phyloP scores from a whole-genome alignment of 345 rosid species.

The Anacardium occidentale region DNA sequence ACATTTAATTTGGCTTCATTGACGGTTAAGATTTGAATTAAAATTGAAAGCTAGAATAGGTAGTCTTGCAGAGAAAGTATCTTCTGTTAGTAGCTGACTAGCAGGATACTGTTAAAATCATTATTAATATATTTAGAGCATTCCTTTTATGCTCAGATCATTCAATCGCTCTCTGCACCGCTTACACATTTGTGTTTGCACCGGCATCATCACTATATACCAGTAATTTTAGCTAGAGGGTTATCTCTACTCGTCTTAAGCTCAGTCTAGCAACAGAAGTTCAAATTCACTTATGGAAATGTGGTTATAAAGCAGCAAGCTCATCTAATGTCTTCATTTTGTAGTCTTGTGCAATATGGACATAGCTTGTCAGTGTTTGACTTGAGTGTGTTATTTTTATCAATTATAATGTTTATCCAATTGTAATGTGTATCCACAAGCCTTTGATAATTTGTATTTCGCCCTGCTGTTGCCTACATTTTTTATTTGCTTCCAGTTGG shows the following conservation, averaged over 20 bases:
- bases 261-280: background rate
- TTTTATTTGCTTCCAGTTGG: background rate
- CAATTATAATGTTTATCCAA: background rate
- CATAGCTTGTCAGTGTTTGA: background rate
- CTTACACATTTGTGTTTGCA: background rate
- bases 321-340: background rate
- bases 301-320: background rate
- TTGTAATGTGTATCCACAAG: background rate
- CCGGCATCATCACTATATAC: background rate
- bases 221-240: background rate
- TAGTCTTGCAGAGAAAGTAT: background rate
- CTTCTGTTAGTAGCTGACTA: background rate
- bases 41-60: slow-evolving; percentile 4
- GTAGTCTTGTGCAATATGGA: background rate
- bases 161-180: background rate
- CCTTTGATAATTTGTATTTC: background rate
- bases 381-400: background rate
- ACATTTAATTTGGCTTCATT: background rate
- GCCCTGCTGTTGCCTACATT: background rate
- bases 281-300: background rate
- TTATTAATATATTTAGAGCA: background rate
- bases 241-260: background rate
- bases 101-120: background rate
- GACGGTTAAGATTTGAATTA: background rate
- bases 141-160: background rate